Percentiles rank a stretch among this genome's conserved stretches.
These are phyloP conservation scores for Rhinocladiella mackenziei DNA, from an alignment of 2,329 filamentous ascomycete species.

Conservation along the genomic window DNA sequence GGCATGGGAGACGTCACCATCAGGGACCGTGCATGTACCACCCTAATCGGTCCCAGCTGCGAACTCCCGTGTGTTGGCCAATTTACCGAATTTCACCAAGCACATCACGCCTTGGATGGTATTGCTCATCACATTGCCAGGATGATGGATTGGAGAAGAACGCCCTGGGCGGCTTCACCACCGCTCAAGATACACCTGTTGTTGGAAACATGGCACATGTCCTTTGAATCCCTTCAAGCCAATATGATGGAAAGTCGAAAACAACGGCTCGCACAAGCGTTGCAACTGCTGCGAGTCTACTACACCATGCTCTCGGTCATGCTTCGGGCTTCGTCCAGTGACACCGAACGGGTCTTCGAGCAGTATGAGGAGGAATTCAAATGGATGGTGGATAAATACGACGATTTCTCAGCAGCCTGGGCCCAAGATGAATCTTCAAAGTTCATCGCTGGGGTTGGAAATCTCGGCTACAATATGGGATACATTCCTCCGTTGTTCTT, in stretches of 20 bases:
- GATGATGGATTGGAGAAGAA: conserved; percentile 13
- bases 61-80: conserved; percentile 16
- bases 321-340: conserved; percentile 11
- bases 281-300: conserved; percentile 11
- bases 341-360: conserved; percentile 12
- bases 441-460: conserved; percentile 6
- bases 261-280: conserved; percentile 4
- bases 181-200: conserved; percentile 11
- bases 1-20: conserved; percentile 13
- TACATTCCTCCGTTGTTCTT: conserved; percentile 25
- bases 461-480: conserved; percentile 17
- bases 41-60: conserved; percentile 1
- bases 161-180: conserved; percentile 2
- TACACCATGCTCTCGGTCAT: conserved; percentile 22
- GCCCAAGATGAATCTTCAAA: conserved; percentile 7
- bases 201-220: conserved; percentile 13
- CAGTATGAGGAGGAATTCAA: conserved; percentile 16
- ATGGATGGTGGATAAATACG: conserved; percentile 18
- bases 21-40: conserved; percentile 8
- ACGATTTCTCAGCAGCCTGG: conserved; percentile 11
- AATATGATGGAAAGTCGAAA: conserved; percentile 1
- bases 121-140: conserved; percentile 19
- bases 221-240: conserved; percentile 14
- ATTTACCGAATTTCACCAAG: conserved; percentile 9
- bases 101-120: conserved; percentile 17